These are phyloP conservation scores for Combretum micranthum DNA, from an alignment of 345 rosid genomes.

Conservation along the genomic window DNA sequence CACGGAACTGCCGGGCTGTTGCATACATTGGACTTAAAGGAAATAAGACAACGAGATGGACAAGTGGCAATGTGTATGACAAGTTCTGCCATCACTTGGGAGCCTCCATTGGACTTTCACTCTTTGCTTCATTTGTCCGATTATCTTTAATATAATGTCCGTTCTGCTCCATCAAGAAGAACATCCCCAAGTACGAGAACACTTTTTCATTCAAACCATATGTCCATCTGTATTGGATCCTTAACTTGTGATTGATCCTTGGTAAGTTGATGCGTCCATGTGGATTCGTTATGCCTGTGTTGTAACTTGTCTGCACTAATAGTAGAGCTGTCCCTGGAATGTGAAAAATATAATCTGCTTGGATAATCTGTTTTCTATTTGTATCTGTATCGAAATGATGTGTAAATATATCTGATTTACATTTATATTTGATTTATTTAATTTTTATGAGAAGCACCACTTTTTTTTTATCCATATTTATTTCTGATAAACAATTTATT, in stretches of 20 bases:
- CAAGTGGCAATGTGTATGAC: slow-evolving; percentile 41
- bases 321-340: no score
- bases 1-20: slow-evolving; percentile 64
- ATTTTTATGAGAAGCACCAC: no score
- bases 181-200: slow-evolving; percentile 20
- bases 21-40: slow-evolving; percentile 70
- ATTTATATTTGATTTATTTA: no score
- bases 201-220: not conserved
- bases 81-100: slow-evolving; percentile 58
- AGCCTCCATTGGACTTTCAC: slow-evolving; percentile 33
- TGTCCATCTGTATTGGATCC: not conserved
- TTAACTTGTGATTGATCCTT: not conserved
- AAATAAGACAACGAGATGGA: slow-evolving; percentile 43
- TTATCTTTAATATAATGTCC: slow-evolving; percentile 46
- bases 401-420: no score
- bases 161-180: slow-evolving; percentile 32
- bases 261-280: not conserved
- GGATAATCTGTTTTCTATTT: no score
- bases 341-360: no score
- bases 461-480: no score
- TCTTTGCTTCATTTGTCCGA: slow-evolving; percentile 53
- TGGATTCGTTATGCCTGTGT: no score
- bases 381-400: no score
- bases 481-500: no score
- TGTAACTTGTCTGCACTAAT: no score